Base-by-base conservation (phyloP, 768 basidiomycete genomes). In the Xerocomellus dryophilus region DNA sequence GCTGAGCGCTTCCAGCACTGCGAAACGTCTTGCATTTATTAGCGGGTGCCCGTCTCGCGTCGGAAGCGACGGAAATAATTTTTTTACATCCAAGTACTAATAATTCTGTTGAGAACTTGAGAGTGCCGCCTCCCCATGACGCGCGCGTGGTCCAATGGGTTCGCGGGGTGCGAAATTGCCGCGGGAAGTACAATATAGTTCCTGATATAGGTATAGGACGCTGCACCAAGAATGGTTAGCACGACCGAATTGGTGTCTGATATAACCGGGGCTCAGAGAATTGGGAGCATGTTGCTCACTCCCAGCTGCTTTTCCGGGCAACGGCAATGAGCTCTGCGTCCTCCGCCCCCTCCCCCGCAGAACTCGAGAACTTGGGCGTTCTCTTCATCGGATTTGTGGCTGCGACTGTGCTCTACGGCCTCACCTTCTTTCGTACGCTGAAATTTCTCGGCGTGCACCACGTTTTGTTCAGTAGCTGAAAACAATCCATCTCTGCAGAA, bases 351-450 rank as follows among this genome's bases (percentile, higher is more conserved):
- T 62, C 71, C 32, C 12, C 50, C 5, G 46, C 53, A 25, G 69
- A 66, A 52, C 17, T 58, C 8, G 63, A 69, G 52, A 72, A 66
- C 14, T 43, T 70, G 27, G 47, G 56, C 21, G 51, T 58, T 18
- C 47, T 71, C 35, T 71, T 69, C 44, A 5, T 64, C 21, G 69
- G 71, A 5, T 70, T 70, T 41, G 59, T 65, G 10, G 50, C 53
- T 7, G 51, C 69, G 6, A 64, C 61, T 2, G 53, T 67, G 1
- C 53, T 70, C 14, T 72, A 70, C n/a, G 70, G 69, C 31, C 58
- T 70, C 34, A 70, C 70, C 25, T 72, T 70, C 51, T 70, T 70
- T 56, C 70, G 69, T 66, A 47, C 7, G 68, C 29, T 10, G 2
- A 29, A 10, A 29, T 61, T 20, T n/a, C 43, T n/a, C n/a, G n/a